Conservation (phyloP, 225 moss, liverwort and hornwort genomes). For the Physcomitrellopsis africana region DNA sequence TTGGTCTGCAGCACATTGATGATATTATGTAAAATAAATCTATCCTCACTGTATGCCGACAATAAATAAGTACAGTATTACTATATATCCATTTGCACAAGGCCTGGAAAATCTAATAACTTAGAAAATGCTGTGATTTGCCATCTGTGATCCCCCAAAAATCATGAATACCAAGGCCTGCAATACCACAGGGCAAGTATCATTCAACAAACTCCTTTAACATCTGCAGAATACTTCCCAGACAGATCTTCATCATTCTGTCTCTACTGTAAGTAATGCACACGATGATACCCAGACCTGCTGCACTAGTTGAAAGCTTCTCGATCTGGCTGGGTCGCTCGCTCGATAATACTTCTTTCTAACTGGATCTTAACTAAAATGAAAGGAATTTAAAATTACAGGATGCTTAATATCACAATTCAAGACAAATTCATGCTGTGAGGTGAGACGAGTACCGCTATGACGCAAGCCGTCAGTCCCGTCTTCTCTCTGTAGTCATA, state of each 20-base stretch:
- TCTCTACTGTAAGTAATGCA: no score
- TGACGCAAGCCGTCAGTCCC: slow-evolving; percentile 78
- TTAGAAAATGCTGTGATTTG: slow-evolving; percentile 45
- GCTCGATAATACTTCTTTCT: no score
- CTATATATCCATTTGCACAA: slow-evolving; percentile 6
- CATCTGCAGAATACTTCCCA: neutral
- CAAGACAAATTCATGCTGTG: no score
- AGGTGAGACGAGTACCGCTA: slow-evolving; percentile 52
- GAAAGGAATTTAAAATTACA: no score
- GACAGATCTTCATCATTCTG: neutral
- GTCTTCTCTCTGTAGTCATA: slow-evolving; percentile 75
- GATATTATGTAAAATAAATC: slow-evolving; percentile 35
- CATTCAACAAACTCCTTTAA: neutral
- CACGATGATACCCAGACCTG: neutral
- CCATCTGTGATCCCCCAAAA: slow-evolving; percentile 64
- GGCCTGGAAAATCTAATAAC: neutral
- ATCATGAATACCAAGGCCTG: slow-evolving; percentile 59
- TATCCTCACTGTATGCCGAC: slow-evolving; percentile 3
- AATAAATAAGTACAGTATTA: slow-evolving; percentile 13
- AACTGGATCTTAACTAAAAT: neutral
- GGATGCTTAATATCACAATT: no score
- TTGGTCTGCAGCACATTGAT: slow-evolving; percentile 10
- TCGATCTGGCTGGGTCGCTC: neutral
- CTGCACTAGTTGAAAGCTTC: neutral
- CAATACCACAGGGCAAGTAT: slow-evolving; percentile 7